A percentile compares a stretch with the other conserved stretches of the same genome.
Conservation (phyloP, 1,284 basidiomycete species). For the Anthracocystis walkeri region DNA sequence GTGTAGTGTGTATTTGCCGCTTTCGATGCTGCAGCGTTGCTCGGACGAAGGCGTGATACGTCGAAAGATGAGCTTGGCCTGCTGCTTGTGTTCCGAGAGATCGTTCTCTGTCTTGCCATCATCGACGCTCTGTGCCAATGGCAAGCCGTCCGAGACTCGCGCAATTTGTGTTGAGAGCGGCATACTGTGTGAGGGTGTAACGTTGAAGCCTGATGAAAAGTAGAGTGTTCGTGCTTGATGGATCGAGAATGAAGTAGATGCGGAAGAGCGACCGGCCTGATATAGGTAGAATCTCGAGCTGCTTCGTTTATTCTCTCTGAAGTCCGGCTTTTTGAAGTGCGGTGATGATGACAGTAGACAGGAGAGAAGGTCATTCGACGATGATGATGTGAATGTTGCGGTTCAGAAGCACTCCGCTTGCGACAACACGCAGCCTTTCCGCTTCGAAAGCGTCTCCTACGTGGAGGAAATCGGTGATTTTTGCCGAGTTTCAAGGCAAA, state of each 20-base stretch:
- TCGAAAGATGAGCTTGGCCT: constrained; percentile 94
- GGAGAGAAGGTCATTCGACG: background rate
- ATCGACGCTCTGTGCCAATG: constrained; percentile 67
- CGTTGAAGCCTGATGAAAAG: background rate
- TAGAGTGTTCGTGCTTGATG: background rate
- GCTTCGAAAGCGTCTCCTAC: background rate
- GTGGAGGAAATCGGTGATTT: background rate
- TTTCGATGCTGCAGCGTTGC: constrained; percentile 95
- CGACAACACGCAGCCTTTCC: background rate
- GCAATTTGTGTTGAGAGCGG: constrained; percentile 67
- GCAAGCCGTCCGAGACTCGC: constrained; percentile 63
- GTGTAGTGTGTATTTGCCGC: constrained; percentile 91
- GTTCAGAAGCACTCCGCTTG: background rate
- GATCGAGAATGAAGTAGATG: background rate
- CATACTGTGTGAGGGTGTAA: constrained; percentile 37
- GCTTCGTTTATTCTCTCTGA: background rate
- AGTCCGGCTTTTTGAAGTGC: background rate
- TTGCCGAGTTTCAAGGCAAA: background rate
- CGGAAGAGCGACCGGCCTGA: background rate
- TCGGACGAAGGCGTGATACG: constrained; percentile 89
- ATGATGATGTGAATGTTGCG: background rate
- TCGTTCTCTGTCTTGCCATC: constrained; percentile 83
- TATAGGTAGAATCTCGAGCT: too few species aligned
- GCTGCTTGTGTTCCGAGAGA: constrained; percentile 97
- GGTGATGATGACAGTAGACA: background rate